Evolutionary conservation across 192 early-diverging fungal genomes (phyloP), one percentile per base, ranked within the genome.

Genomic region (Pilaira anomala): DNA sequence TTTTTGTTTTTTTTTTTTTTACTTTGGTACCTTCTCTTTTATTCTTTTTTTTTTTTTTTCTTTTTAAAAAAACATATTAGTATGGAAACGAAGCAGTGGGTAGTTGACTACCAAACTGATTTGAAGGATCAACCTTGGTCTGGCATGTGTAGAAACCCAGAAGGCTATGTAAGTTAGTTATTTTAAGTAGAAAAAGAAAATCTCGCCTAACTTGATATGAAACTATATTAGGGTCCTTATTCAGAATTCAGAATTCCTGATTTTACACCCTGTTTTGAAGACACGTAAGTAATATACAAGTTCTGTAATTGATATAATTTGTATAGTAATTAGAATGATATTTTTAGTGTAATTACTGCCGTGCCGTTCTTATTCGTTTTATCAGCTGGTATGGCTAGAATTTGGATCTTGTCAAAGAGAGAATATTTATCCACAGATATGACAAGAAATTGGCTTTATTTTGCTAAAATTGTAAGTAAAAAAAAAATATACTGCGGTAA

Each of bases 91-190:
- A 16, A n/a, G 13, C 55, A 58, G 55, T 40, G 36, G 55, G 55
- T 58, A 30, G 22, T 58, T 22, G 13, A 30, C 33, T 30, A 42
- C 30, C 55, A 41, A 36, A n/a, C 55, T 42, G 36, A 22, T 19
- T 21, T 7, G 21, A 19, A 18, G 19, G 39, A 41, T 42, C 36
- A 39, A 16, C 55, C 55, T 13, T 58, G 39, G 21, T 14, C 18
- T 24, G 36, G 14, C n/a, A 30, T 63, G 30, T 63, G 62, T 24
- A 48, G 52, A 39, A 67, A 79, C 66, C 46, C 55, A 42, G 77
- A 79, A 61, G 77, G 77, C 36, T 79, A 74, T 77, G 77, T 79
- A 71, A 60, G 48, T 55, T 22, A 25, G 28, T 29, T n/a, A 30
- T 13, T 39, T 11, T 22, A 18, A 7, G 21, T 9, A 22, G 21